Base-by-base conservation (phyloP, 2,329 filamentous ascomycete species). In the Epichloe baconii region DNA sequence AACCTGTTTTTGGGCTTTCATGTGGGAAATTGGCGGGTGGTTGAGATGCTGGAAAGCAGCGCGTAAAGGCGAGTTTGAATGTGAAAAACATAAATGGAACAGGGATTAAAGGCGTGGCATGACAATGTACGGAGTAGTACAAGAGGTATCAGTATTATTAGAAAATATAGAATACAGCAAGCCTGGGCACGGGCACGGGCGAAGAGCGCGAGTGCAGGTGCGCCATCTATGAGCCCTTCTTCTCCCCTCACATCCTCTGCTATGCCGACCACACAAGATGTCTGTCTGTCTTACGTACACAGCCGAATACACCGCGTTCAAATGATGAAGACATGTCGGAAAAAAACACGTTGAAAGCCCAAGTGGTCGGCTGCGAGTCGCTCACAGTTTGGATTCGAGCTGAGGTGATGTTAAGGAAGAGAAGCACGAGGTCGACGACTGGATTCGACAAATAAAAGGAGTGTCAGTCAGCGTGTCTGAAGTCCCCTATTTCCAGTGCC, bases 81-180 rank as follows among this genome's bases (percentile, higher is more conserved):
- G 26, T 31, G 26, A 21, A 21, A 4, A 10, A 10, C 4, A 10
- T 1, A 42, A 14, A 12, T 14, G 11, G 4, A n/a, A 11, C 17
- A 14, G 15, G 26, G 15, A 35, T 26, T 5, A 2, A 11, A n/a
- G 2, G 17, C 26, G 10, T 11, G 43, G 11, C 43, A 21, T 37
- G 12, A 38, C 14, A 4, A 17, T 5, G 12, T 19, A 19, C 19
- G 19, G 19, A 21, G 3, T 11, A 10, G 11, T 14, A 36, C 12
- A 42, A 51, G 53, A 60, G 53, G 57, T 58, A 57, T 58, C 55
- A 56, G 54, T 52, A 55, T 48, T 50, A 48, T 48, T 50, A 48
- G 35, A 52, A 50, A 51, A 48, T 56, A 59, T 60, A 59, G 54
- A 59, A 56, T 59, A 59, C 57, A 59, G 49, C 54, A 58, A 46